Conservation (phyloP, 768 basidiomycete genomes). For the Lactarius hengduanensis region DNA sequence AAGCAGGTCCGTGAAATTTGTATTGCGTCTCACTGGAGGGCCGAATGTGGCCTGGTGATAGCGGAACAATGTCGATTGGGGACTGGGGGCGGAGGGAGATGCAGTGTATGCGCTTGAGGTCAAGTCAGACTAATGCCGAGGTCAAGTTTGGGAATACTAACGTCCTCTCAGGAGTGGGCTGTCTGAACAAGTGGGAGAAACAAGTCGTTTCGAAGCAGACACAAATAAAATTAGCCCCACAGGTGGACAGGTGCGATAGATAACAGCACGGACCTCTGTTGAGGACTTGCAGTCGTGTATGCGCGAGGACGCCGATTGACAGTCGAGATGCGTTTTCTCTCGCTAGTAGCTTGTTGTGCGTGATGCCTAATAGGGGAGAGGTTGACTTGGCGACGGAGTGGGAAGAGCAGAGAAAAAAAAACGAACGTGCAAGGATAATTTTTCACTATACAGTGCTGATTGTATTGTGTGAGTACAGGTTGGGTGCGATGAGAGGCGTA, state of each 20-base stretch:
- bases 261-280: constrained; percentile 43
- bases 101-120: constrained; percentile 19
- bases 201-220: neutral
- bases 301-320: constrained; percentile 64
- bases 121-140: neutral
- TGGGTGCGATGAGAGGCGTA: constrained; percentile 2
- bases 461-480: neutral
- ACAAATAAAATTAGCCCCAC: neutral
- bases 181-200: constrained; percentile 9
- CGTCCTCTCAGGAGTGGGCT: constrained; percentile 20
- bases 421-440: constrained; percentile 91
- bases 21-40: constrained; percentile 49
- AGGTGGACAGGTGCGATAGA: neutral
- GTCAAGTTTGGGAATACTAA: constrained; percentile 15
- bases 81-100: constrained; percentile 34
- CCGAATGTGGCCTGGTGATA: constrained; percentile 37
- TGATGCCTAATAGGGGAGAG: constrained; percentile 51
- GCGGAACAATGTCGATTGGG: constrained; percentile 33
- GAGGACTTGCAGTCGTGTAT: constrained; percentile 47
- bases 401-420: constrained; percentile 21
- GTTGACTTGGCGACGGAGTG: constrained; percentile 29
- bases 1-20: constrained; percentile 65
- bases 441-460: constrained; percentile 80
- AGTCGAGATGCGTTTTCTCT: constrained; percentile 69
- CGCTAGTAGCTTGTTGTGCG: constrained; percentile 82